Evolutionary conservation across 2,329 filamentous ascomycete genomes (phyloP).

Genomic region (Alternaria hordeiaustralica): DNA sequence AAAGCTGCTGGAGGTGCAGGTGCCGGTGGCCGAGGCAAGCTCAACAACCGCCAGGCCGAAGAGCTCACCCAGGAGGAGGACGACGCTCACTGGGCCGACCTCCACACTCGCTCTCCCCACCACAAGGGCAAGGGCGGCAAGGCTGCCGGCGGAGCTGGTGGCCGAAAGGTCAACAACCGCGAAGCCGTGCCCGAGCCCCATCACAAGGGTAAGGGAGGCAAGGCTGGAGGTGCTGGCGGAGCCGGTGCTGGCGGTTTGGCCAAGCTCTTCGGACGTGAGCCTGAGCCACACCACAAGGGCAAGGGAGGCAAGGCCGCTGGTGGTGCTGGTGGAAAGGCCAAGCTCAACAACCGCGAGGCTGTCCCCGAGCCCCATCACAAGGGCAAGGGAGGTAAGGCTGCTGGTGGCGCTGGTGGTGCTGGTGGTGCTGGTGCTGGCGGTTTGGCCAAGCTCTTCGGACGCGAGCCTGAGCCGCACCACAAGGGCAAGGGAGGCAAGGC

Average conservation of each 20-base stretch:
- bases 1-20: neutral
- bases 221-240: neutral
- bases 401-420: neutral
- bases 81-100: neutral
- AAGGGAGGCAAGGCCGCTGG: constrained; percentile 8
- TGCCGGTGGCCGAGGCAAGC: neutral
- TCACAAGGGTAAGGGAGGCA: constrained; percentile 19
- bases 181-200: constrained; percentile 9
- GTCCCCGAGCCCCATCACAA: constrained; percentile 13
- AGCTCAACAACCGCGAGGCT: neutral
- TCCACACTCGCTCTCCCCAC: neutral
- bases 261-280: neutral
- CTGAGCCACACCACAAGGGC: constrained; percentile 9
- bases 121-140: constrained; percentile 15
- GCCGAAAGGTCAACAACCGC: neutral
- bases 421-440: neutral
- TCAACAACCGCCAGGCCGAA: neutral
- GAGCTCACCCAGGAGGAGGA: neutral
- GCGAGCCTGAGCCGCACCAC: neutral
- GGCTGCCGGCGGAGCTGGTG: neutral
- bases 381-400: constrained; percentile 19
- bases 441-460: neutral
- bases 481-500: constrained; percentile 15
- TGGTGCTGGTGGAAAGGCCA: neutral
- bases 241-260: neutral